Evolutionary conservation across 2,329 filamentous ascomycete genomes (phyloP).

Genomic region (Ambrosiella xylebori): DNA sequence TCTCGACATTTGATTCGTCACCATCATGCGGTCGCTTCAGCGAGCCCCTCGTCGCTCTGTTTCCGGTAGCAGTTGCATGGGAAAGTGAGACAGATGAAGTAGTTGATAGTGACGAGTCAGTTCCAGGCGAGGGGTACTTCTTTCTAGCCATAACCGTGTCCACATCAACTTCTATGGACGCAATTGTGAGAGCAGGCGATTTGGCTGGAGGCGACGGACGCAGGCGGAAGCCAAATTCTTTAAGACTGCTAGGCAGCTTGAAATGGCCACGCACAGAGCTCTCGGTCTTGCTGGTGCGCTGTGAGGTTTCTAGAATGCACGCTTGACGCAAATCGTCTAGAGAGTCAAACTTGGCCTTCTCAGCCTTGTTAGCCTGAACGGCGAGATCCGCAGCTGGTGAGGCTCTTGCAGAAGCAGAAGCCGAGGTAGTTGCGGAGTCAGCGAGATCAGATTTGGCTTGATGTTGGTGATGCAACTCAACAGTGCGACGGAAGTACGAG

Average conservation of each 20-base stretch:
- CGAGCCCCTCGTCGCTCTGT: conserved; percentile 20
- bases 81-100: not conserved
- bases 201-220: conserved; percentile 7
- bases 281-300: conserved; percentile 19
- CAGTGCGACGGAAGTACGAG: conserved; percentile 9
- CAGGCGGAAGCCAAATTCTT: conserved; percentile 3
- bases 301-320: conserved; percentile 17
- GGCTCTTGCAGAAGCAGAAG: not conserved
- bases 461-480: conserved; percentile 8
- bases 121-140: not conserved
- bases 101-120: conserved; percentile 7
- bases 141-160: conserved; percentile 6
- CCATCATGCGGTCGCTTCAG: conserved; percentile 39
- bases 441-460: conserved; percentile 4
- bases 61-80: not conserved
- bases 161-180: conserved; percentile 6
- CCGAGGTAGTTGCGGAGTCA: not conserved
- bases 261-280: conserved; percentile 22
- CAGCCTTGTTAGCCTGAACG: conserved; percentile 5
- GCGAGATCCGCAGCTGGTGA: not conserved
- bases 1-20: conserved; percentile 26
- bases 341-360: conserved; percentile 15
- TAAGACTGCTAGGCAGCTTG: not conserved
- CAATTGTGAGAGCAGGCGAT: not conserved
- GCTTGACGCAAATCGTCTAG: conserved; percentile 8